These are phyloP conservation scores for Aspergillus sp. DNA, from an alignment of 2,329 filamentous ascomycete genomes.

Conservation along the genomic window DNA sequence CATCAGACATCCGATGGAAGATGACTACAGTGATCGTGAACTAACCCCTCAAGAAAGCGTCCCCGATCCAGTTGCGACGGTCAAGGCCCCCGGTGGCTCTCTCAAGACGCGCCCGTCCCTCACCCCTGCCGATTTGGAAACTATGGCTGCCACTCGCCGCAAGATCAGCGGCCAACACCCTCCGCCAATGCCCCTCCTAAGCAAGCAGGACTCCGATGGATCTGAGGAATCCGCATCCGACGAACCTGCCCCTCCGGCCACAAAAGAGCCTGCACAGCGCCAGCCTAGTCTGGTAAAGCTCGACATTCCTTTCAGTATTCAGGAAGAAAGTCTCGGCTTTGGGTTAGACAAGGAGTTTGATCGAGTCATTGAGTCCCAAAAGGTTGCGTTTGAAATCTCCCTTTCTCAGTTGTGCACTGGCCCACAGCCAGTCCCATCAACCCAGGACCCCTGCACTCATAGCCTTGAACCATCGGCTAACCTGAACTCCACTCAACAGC, in stretches of 20 bases:
- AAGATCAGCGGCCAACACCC: conserved; percentile 74
- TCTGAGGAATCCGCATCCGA: conserved; percentile 13
- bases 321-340: conserved; percentile 68
- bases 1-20: conserved; percentile 69
- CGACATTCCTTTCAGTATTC: conserved; percentile 72
- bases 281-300: conserved; percentile 75
- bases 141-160: conserved; percentile 83
- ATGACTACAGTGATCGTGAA: conserved; percentile 30
- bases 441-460: conserved; percentile 10
- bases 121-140: conserved; percentile 76
- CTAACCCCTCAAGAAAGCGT: conserved; percentile 55
- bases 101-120: conserved; percentile 86
- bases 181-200: conserved; percentile 30
- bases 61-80: conserved; percentile 80
- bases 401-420: conserved; percentile 35
- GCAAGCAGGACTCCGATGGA: conserved; percentile 21
- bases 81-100: conserved; percentile 81
- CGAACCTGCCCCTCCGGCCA: conserved; percentile 19
- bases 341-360: conserved; percentile 92
- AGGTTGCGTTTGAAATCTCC: conserved; percentile 66
- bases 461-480: conserved; percentile 56
- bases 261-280: conserved; percentile 44
- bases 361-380: conserved; percentile 91
- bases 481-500: conserved; percentile 66
- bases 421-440: conserved; percentile 8